Evolutionary conservation across 148 eudicot species (phyloP), one percentile per base, ranked within the genome.

Genomic region (Suaeda aralocaspica): DNA sequence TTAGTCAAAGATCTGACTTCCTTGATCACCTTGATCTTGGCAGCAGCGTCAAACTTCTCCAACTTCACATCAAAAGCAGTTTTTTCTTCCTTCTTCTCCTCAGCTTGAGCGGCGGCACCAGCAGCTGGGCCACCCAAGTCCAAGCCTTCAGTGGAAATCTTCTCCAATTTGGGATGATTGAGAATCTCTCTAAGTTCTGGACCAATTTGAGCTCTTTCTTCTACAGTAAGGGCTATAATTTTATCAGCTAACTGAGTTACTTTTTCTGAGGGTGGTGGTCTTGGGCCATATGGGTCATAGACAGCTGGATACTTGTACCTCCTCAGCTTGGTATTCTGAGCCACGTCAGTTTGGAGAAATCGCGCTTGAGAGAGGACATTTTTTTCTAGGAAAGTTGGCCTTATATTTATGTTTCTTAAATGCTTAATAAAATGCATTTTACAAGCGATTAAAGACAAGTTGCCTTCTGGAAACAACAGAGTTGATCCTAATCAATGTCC

Each of bases 21-120:
- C 66, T 92, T 92, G 50, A 92, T 92, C 75, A 92, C 92, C 91
- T 92, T 92, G 49, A 92, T 84, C 74, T 92, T 92, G 21, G 91
- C 78, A 81, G 88, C 81, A 14, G 92, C 78, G 22, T 89, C 98
- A 62, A 87, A 92, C 80, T 92, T 92, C 79, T 89, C 93, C 72
- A 92, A 77, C 79, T 88, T 89, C 34, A 92, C 79, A 77, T 92
- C 96, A 55, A 92, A 92, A 14, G 88, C 86, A 0, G 89, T 88
- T 76, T 86, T 92, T 87, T 92, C 98, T 0, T 71, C 92, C 69
- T 78, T 78, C 50, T 78, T 81, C 84, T 87, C 96, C 79, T 86
- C 96, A 0, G 78, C 88, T 76, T 87, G 86, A 19, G 83, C 62
- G 16, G 84, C 60, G 2, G 84, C 67, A 9, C 87, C 92, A 36